Evolutionary conservation across 2,329 filamentous ascomycete genomes (phyloP), one percentile per base, ranked within the genome.

Genomic region (Apiospora pterosperma): DNA sequence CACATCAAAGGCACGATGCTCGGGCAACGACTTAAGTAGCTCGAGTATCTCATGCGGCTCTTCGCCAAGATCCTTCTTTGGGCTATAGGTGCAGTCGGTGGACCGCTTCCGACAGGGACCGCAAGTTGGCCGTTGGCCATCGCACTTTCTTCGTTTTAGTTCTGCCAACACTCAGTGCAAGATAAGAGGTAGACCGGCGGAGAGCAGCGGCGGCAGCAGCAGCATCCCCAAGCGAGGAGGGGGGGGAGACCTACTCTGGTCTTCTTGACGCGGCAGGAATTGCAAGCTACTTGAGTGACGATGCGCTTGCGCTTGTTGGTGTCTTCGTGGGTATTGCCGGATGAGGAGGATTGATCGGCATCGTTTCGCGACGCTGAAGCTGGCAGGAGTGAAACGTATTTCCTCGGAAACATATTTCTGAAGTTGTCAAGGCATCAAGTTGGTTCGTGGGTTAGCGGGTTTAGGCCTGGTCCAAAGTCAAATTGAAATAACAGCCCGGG

Each of bases 261-360:
- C 60, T 62, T 62, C 39, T 62, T 62, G 38, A 48, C 25, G 23
- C 60, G 60, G 39, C 60, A 62, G 28, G 39, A 23, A 21, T 62
- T 62, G n/a, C 60, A 62, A 34, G 60, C 60, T 34, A 62, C 36
- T n/a, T 48, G 60, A 19, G 60, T 62, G n/a, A 39, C 60, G 39
- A 62, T 48, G 31, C 60, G 60, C 28, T 62, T 62, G 39, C 60
- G 60, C 23, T 62, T 62, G 39, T 62, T 62, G 36, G 60, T 44
- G 16, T 62, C 60, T 19, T 62, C 60, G 23, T 62, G 60, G 21
- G 41, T 31, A 19, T 34, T 34, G n/a, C 39, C 60, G 38, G 60
- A 28, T 6, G 60, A 62, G 25, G 60, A 44, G 16, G 39, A 34
- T 34, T 55, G 48, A 25, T 42, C 38, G n/a, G 38, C 39, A 10